Evolutionary conservation across 1,284 basidiomycete genomes (phyloP).

Genomic region (Meripilus lineatus): DNA sequence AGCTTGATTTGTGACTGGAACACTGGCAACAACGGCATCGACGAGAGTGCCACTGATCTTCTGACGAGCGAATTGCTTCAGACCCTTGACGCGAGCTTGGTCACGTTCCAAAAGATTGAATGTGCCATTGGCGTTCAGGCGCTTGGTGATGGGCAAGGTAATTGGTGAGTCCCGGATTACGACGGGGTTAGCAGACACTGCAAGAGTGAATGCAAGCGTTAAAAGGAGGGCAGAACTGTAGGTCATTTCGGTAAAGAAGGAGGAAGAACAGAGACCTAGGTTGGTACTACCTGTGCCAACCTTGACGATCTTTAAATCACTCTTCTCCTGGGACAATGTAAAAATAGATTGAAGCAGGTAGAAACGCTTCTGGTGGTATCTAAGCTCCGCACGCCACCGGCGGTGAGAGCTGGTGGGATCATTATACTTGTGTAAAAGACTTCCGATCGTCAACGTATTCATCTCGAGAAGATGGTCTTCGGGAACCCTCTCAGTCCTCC

Average conservation of each 20-base stretch:
- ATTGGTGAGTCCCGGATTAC: slow-evolving; percentile 36
- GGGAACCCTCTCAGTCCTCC: no score
- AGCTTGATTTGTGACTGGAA: slow-evolving; percentile 36
- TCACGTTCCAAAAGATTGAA: slow-evolving; percentile 46
- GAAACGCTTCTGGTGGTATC: no score
- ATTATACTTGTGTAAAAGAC: no score
- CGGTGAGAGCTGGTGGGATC: no score
- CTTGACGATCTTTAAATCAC: no score
- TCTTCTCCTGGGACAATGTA: no score
- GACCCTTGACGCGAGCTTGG: slow-evolving; percentile 42
- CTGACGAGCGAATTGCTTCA: slow-evolving; percentile 35
- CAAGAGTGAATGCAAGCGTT: slow-evolving; percentile 32
- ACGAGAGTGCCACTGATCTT: slow-evolving; percentile 29
- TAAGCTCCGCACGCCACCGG: no score
- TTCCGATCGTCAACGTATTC: no score
- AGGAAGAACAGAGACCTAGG: slow-evolving; percentile 7
- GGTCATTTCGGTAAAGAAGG: slow-evolving; percentile 10
- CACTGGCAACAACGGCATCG: slow-evolving; percentile 30
- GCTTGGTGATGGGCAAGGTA: slow-evolving; percentile 43
- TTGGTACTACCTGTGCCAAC: no score
- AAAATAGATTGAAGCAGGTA: no score
- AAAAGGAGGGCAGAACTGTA: slow-evolving; percentile 10
- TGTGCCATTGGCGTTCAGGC: slow-evolving; percentile 42
- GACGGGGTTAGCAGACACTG: slow-evolving; percentile 43
- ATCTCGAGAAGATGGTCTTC: no score